These are phyloP conservation scores for Dalechampia spathulata DNA, from an alignment of 441 rosid genomes.

Conservation along the genomic window DNA sequence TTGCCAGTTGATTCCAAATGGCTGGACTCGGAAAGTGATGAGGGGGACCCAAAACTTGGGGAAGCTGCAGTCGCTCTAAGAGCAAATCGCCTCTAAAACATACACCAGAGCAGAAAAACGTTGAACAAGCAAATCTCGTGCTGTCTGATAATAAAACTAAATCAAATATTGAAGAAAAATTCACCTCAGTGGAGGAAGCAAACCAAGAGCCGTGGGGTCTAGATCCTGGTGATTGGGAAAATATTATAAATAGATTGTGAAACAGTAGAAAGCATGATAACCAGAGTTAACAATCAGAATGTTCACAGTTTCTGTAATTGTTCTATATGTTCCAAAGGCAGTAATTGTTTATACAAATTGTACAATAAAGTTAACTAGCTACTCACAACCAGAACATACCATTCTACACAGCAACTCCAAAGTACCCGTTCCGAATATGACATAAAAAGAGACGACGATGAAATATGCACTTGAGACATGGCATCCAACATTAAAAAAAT, in stretches of 20 bases:
- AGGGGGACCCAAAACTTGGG: conserved; percentile 58
- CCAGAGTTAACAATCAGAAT: background rate
- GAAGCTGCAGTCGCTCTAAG: conserved; percentile 35
- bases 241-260: conserved; percentile 5
- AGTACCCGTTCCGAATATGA: background rate
- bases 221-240: conserved; percentile 32
- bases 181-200: conserved; percentile 52
- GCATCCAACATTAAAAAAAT: background rate
- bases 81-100: conserved; percentile 40
- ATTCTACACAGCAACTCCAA: no score
- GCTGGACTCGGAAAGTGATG: conserved; percentile 44
- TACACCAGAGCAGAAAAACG: conserved; percentile 2
- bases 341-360: background rate
- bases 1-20: conserved; percentile 47
- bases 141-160: conserved; percentile 10
- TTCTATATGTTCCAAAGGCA: background rate
- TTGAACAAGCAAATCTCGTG: conserved; percentile 1
- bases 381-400: no score
- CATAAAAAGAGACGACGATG: background rate
- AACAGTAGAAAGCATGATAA: background rate
- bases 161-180: conserved; percentile 3
- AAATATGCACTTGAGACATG: background rate
- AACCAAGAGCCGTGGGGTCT: conserved; percentile 38
- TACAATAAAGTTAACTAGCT: no score
- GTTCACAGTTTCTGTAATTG: background rate